A percentile compares a stretch with the other conserved stretches of the same genome.
These are phyloP conservation scores for Isoetes engelmannii DNA, from an alignment of 83 land plant species.

Conservation along the genomic window DNA sequence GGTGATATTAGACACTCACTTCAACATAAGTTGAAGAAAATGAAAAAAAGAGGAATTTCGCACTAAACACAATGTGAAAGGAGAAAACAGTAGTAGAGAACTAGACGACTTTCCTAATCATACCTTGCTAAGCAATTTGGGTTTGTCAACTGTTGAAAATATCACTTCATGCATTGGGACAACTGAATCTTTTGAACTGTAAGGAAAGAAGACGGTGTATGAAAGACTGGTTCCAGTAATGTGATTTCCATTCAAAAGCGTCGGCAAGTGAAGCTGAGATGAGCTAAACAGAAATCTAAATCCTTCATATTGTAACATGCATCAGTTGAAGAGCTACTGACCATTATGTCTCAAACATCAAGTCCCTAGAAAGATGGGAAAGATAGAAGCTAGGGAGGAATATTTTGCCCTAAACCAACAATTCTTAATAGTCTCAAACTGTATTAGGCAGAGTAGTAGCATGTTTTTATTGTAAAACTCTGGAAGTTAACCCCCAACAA, in stretches of 20 bases:
- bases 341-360: neutral
- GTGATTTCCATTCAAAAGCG: neutral
- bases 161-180: slow-evolving; percentile 87
- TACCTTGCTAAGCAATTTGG: slow-evolving; percentile 87
- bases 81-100: neutral
- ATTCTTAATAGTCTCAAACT: no score
- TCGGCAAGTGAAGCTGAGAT: neutral
- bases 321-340: neutral
- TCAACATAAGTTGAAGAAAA: no score
- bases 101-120: slow-evolving; percentile 4
- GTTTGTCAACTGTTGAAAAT: slow-evolving; percentile 80
- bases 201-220: neutral
- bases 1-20: neutral
- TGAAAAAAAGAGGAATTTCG: neutral
- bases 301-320: neutral
- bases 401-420: no score
- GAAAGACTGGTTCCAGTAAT: neutral
- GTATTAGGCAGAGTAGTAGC: no score
- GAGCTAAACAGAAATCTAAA: neutral
- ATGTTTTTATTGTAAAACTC: no score
- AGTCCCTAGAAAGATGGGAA: neutral
- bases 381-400: no score
- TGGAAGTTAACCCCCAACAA: no score
- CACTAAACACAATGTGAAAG: neutral
- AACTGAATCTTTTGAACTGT: neutral